Evolutionary conservation across 2,329 filamentous ascomycete genomes (phyloP).

Genomic region (Botrytis deweyae): DNA sequence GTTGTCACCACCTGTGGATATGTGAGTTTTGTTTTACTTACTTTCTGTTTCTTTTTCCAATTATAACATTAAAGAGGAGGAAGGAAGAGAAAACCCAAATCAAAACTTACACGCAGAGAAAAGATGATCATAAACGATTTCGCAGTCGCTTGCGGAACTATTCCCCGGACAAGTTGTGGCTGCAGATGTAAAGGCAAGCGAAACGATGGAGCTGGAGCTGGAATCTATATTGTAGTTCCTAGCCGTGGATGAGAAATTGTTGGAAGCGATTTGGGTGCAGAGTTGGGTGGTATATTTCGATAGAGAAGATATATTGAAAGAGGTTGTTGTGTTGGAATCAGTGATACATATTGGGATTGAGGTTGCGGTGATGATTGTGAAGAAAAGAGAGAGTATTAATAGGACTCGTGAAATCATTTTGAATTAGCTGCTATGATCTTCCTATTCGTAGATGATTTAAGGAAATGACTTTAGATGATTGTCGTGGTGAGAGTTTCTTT

Average conservation of each 20-base stretch:
- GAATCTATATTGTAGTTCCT: not conserved
- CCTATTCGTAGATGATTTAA: not conserved
- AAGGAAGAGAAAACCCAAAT: not conserved
- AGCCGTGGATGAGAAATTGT: not conserved
- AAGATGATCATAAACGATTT: not conserved
- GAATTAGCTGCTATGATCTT: not conserved
- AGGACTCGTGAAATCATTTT: not conserved
- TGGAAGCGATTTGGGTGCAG: not conserved
- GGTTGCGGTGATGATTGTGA: not conserved
- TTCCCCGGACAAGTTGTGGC: not conserved
- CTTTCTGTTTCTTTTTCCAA: no score
- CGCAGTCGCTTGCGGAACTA: not conserved
- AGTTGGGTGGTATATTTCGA: not conserved
- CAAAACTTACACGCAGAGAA: not conserved
- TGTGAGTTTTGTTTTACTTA: not conserved
- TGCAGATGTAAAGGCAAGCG: not conserved
- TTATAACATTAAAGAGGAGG: no score
- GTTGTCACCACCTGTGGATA: not conserved
- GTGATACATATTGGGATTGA: not conserved
- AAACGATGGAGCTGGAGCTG: not conserved
- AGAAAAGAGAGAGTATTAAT: not conserved
- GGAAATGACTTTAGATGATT: not conserved
- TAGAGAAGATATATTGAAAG: not conserved
- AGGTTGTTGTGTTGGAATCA: not conserved
- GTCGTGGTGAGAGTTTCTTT: not conserved